Conservation (phyloP, 768 basidiomycete genomes). For the Lanmaoa rubissima region DNA sequence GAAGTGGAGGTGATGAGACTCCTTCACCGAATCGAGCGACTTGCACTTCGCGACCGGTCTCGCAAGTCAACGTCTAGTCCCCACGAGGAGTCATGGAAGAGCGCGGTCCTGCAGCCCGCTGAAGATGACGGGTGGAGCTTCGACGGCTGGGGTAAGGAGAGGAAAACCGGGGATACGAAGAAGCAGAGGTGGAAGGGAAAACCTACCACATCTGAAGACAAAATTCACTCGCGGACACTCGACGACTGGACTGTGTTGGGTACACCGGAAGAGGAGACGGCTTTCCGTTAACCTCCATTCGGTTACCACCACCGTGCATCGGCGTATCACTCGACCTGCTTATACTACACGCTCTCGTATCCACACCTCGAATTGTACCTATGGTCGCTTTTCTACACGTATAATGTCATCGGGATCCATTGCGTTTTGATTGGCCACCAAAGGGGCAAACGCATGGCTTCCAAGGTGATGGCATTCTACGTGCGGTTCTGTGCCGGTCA, state of each 20-base stretch:
- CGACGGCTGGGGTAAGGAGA: slow-evolving; percentile 40
- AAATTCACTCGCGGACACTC: not conserved
- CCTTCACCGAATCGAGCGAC: slow-evolving; percentile 50
- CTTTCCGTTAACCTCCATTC: slow-evolving; percentile 4
- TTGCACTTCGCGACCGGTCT: slow-evolving; percentile 29
- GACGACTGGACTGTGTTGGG: slow-evolving; percentile 3
- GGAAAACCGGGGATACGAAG: not conserved
- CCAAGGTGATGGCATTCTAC: not conserved
- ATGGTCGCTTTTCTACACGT: not conserved
- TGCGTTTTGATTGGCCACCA: not conserved
- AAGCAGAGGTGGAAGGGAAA: not conserved
- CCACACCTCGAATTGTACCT: not conserved
- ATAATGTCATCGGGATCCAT: not conserved
- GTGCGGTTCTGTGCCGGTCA: not conserved
- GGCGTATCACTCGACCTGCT: not conserved
- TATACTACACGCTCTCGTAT: not conserved
- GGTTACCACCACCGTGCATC: not conserved
- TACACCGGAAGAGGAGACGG: not conserved
- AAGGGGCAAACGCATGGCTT: not conserved
- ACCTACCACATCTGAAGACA: not conserved
- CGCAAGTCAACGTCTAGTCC: slow-evolving; percentile 12
- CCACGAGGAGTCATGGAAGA: slow-evolving; percentile 45
- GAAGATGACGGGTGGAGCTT: slow-evolving; percentile 48
- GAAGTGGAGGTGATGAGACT: slow-evolving; percentile 52
- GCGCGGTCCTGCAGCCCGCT: slow-evolving; percentile 25